phyloP scores from a whole-genome alignment of 176 grass and related monocot species.

The Phoenix roebelenii region DNA sequence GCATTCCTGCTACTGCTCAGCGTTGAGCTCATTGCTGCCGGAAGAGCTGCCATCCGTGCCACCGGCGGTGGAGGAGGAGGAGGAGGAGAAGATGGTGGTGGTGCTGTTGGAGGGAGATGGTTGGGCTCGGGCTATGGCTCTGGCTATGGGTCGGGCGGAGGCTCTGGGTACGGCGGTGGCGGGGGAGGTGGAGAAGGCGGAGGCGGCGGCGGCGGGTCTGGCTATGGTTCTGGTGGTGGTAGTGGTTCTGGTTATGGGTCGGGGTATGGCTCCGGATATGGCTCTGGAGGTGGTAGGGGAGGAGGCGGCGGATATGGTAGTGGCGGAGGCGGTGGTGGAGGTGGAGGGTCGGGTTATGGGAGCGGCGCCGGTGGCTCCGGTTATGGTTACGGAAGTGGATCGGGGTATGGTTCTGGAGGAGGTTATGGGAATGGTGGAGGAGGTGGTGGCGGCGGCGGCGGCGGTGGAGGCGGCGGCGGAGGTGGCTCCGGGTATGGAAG shows the following conservation, averaged over 20 bases:
- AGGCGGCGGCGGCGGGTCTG: slow-evolving; percentile 1
- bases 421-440: background rate
- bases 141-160: slow-evolving; percentile 15
- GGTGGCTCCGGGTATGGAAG: slow-evolving; percentile 7
- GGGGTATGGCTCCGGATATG: slow-evolving; percentile 13
- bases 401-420: background rate
- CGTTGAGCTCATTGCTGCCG: slow-evolving; percentile 15
- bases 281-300: background rate
- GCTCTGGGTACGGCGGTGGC: slow-evolving; percentile 7
- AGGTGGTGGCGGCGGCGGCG: background rate
- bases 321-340: background rate
- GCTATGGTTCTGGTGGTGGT: slow-evolving; percentile 2
- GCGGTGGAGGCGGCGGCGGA: background rate
- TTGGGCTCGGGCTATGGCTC: slow-evolving; percentile 7
- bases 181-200: background rate
- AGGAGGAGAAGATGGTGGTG: background rate
- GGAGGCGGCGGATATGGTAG: background rate
- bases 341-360: slow-evolving; percentile 12
- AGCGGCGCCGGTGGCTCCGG: slow-evolving; percentile 14
- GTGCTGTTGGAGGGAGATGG: background rate
- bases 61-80: slow-evolving; percentile 6
- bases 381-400: slow-evolving; percentile 1
- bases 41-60: slow-evolving; percentile 13
- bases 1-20: slow-evolving; percentile 10
- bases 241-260: background rate